Conservation (phyloP, 306 rosid genomes). For the Trifolium dubium region DNA sequence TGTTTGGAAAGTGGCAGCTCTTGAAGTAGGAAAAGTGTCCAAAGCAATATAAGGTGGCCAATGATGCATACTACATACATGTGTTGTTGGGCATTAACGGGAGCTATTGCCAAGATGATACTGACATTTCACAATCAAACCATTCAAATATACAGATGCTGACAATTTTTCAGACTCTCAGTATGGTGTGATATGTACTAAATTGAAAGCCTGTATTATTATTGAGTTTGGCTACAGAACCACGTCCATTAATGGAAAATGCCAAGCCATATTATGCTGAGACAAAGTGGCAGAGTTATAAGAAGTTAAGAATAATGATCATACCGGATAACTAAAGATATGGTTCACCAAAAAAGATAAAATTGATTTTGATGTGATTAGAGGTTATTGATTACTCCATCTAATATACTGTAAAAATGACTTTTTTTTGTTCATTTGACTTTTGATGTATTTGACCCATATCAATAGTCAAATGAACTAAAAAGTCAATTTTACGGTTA, state of each 20-base stretch:
- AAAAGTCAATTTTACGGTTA: too few species aligned
- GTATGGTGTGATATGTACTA: conserved; percentile 27
- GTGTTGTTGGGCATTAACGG: conserved; percentile 46
- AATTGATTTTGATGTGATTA: not conserved
- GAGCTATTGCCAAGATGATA: conserved; percentile 38
- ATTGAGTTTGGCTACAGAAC: conserved; percentile 25
- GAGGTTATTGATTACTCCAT: not conserved
- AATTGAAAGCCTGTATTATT: conserved; percentile 34
- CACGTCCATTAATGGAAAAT: conserved; percentile 37
- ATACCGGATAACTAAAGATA: not conserved
- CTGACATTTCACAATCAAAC: conserved; percentile 46
- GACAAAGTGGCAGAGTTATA: not conserved
- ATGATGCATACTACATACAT: conserved; percentile 14
- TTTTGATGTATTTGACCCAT: too few species aligned
- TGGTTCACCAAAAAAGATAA: not conserved
- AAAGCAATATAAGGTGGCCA: conserved; percentile 29
- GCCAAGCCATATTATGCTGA: conserved; percentile 24
- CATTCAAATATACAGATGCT: conserved; percentile 4
- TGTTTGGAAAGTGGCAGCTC: conserved; percentile 44
- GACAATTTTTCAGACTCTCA: conserved; percentile 42
- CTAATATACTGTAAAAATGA: too few species aligned
- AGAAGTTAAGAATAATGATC: not conserved
- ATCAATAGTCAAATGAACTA: too few species aligned
- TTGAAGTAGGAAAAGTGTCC: conserved; percentile 34
- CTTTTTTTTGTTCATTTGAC: too few species aligned